Conservation (phyloP, 768 basidiomycete species). For the Stropharia rugosoannulata region DNA sequence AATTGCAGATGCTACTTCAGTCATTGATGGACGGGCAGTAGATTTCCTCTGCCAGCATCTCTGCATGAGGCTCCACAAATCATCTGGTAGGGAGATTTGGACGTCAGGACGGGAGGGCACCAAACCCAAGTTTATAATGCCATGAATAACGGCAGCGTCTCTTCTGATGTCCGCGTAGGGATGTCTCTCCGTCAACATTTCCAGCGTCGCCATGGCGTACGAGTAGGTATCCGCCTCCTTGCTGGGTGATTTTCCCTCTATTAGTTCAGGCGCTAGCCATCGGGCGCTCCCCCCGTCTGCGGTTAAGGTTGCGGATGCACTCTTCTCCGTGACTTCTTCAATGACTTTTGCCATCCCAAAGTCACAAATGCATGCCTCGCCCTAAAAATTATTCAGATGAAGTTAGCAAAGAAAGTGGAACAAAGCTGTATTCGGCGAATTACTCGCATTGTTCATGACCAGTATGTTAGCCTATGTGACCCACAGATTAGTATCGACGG, state of each 20-base stretch:
- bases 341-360: constrained; percentile 66
- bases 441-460: constrained; percentile 45
- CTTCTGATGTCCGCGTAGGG: constrained; percentile 52
- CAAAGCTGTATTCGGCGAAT: background rate
- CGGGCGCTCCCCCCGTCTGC: constrained; percentile 44
- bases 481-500: constrained; percentile 1
- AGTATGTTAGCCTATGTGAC: constrained; percentile 52
- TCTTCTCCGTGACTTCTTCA: constrained; percentile 52
- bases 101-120: constrained; percentile 42
- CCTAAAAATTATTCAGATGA: constrained; percentile 29
- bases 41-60: constrained; percentile 45
- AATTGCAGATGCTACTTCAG: constrained; percentile 26
- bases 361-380: constrained; percentile 56
- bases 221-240: constrained; percentile 55
- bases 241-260: constrained; percentile 44
- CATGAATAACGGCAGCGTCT: constrained; percentile 49
- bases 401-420: background rate
- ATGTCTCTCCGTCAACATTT: constrained; percentile 50
- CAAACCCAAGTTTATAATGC: constrained; percentile 35
- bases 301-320: constrained; percentile 46
- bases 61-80: constrained; percentile 45
- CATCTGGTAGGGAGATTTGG: constrained; percentile 41
- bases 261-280: constrained; percentile 64
- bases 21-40: constrained; percentile 39
- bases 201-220: constrained; percentile 60